Conservation (phyloP, 805 yeast species). For the Cyberlindnera euphorbiiphila region DNA sequence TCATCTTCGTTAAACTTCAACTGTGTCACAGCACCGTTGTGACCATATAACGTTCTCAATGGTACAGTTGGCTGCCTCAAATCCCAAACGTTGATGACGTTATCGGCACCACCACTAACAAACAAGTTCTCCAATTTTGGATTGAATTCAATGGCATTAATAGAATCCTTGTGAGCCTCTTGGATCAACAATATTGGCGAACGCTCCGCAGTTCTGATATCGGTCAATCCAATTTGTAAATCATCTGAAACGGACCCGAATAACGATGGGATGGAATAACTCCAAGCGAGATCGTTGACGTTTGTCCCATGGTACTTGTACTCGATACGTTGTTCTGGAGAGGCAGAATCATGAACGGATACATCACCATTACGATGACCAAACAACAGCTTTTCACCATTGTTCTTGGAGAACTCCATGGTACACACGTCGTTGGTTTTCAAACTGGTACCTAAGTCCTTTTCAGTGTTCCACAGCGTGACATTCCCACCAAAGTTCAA, state of each 20-base stretch:
- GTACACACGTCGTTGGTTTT: background rate
- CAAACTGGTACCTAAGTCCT: conserved; percentile 2
- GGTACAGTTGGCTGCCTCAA: conserved; percentile 58
- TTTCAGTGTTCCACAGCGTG: conserved; percentile 37
- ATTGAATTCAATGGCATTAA: conserved; percentile 67
- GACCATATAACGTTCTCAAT: conserved; percentile 65
- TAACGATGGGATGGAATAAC: conserved; percentile 36
- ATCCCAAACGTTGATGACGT: conserved; percentile 72
- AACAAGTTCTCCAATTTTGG: conserved; percentile 49
- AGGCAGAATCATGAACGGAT: conserved; percentile 63
- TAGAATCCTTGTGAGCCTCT: conserved; percentile 54
- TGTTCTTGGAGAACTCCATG: conserved; percentile 12
- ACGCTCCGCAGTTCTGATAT: conserved; percentile 39
- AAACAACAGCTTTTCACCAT: conserved; percentile 47
- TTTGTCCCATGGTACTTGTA: conserved; percentile 48
- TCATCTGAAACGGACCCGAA: conserved; percentile 77
- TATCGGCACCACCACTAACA: conserved; percentile 78
- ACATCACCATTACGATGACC: conserved; percentile 66
- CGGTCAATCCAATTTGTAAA: conserved; percentile 55
- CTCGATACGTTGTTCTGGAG: conserved; percentile 14
- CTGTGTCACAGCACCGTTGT: conserved; percentile 51
- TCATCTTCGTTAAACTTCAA: conserved; percentile 49
- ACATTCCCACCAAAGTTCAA: conserved; percentile 41
- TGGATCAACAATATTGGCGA: conserved; percentile 40
- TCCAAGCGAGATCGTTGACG: conserved; percentile 68